Conservation (phyloP, 768 basidiomycete genomes). For the Pleurotus platypus region DNA sequence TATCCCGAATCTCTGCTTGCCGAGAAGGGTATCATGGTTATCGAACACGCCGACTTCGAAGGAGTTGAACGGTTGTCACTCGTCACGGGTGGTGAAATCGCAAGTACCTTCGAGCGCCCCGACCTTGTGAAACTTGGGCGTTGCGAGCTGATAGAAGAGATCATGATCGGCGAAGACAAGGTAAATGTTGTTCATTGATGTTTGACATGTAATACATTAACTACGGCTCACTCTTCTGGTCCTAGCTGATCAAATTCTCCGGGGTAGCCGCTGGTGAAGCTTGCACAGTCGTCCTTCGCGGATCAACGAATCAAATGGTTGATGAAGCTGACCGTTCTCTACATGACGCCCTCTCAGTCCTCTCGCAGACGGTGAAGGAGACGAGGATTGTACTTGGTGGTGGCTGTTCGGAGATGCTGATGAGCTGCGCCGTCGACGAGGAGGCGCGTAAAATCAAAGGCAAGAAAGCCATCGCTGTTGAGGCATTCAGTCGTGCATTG, state of each 20-base stretch:
- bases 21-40: constrained; percentile 92
- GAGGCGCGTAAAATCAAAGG: constrained; percentile 80
- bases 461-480: constrained; percentile 94
- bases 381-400: constrained; percentile 93
- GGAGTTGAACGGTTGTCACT: constrained; percentile 94
- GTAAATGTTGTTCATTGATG: constrained; percentile 33
- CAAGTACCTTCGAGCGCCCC: constrained; percentile 90
- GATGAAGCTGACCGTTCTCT: constrained; percentile 98
- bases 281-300: constrained; percentile 95
- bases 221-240: background rate
- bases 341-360: constrained; percentile 94
- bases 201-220: background rate
- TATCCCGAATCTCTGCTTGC: constrained; percentile 96
- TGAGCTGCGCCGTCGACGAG: constrained; percentile 93
- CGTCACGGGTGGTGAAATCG: constrained; percentile 97
- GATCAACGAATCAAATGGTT: constrained; percentile 98
- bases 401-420: constrained; percentile 97
- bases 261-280: constrained; percentile 97
- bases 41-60: constrained; percentile 99
- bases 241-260: constrained; percentile 96
- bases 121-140: constrained; percentile 89
- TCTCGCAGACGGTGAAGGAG: constrained; percentile 98
- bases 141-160: constrained; percentile 96
- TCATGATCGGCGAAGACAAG: constrained; percentile 99
- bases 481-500: constrained; percentile 85